Evolutionary conservation across 768 basidiomycete genomes (phyloP).

Genomic region (Mycena epipterygia): DNA sequence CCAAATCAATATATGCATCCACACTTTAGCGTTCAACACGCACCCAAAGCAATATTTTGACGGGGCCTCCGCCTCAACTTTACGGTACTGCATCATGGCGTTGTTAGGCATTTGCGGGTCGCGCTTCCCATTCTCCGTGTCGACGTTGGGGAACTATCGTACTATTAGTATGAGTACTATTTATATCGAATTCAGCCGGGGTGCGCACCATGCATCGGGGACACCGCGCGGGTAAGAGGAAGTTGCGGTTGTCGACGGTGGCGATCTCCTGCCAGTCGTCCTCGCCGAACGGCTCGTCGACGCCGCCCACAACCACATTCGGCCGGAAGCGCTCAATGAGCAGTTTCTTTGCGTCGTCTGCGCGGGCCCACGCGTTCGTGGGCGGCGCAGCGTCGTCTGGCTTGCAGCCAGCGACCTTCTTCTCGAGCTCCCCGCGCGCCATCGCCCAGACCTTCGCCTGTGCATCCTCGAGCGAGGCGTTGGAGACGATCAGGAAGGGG

Average conservation of each 20-base stretch:
- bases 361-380: constrained; percentile 23
- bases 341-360: constrained; percentile 23
- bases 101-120: constrained; percentile 36
- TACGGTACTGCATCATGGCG: constrained; percentile 38
- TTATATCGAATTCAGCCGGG: not conserved
- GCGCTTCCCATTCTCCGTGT: constrained; percentile 30
- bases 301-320: constrained; percentile 32
- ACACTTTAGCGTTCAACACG: not conserved
- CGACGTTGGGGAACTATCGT: constrained; percentile 38
- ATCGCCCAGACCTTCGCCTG: constrained; percentile 33
- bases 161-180: no score
- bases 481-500: constrained; percentile 34
- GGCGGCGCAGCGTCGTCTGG: constrained; percentile 24
- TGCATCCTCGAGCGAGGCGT: constrained; percentile 31
- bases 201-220: constrained; percentile 32
- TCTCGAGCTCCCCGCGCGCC: constrained; percentile 24
- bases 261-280: constrained; percentile 37
- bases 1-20: not conserved
- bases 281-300: constrained; percentile 32
- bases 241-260: constrained; percentile 12
- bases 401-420: constrained; percentile 22
- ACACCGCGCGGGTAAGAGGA: constrained; percentile 29
- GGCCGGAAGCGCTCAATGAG: constrained; percentile 36
- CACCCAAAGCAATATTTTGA: constrained; percentile 36
- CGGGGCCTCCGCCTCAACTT: constrained; percentile 22